Evolutionary conservation across 2,329 filamentous ascomycete species (phyloP).

Genomic region (Paecilomyces formosus): DNA sequence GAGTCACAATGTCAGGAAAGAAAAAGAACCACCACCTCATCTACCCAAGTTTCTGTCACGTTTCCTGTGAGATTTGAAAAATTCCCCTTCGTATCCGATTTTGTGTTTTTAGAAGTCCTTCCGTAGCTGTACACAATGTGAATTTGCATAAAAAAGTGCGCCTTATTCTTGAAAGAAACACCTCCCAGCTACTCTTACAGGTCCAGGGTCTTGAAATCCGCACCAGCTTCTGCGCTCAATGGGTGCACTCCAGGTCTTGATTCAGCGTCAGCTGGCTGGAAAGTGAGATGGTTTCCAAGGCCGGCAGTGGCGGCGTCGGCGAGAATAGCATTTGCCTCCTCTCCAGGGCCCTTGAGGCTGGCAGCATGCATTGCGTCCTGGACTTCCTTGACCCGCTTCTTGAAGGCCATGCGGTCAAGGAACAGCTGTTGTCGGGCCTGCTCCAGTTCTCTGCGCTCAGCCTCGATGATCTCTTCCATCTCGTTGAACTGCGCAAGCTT

Average conservation of each 20-base stretch:
- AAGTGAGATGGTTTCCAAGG: slow-evolving; percentile 33
- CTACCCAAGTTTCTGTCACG: background rate
- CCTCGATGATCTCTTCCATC: slow-evolving; percentile 85
- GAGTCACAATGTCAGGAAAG: too few species aligned
- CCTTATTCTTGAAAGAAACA: background rate
- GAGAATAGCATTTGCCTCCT: slow-evolving; percentile 31
- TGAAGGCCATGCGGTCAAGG: slow-evolving; percentile 83
- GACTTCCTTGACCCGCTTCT: slow-evolving; percentile 74
- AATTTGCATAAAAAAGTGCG: background rate
- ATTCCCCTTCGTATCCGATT: background rate
- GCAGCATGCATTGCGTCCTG: slow-evolving; percentile 59
- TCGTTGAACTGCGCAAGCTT: slow-evolving; percentile 96
- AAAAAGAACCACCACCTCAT: background rate
- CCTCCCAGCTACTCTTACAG: slow-evolving; percentile 20
- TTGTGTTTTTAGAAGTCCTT: background rate
- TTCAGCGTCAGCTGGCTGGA: slow-evolving; percentile 28
- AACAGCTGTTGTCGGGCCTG: slow-evolving; percentile 87
- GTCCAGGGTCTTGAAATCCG: slow-evolving; percentile 36
- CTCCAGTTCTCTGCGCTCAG: slow-evolving; percentile 88
- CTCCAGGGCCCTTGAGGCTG: slow-evolving; percentile 34
- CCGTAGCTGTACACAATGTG: background rate
- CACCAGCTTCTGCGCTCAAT: slow-evolving; percentile 31
- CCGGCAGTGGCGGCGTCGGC: slow-evolving; percentile 25
- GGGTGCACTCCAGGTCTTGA: slow-evolving; percentile 26
- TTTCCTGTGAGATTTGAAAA: background rate